Evolutionary conservation across 2,329 filamentous ascomycete species (phyloP).

Genomic region (Penicillium sp.): DNA sequence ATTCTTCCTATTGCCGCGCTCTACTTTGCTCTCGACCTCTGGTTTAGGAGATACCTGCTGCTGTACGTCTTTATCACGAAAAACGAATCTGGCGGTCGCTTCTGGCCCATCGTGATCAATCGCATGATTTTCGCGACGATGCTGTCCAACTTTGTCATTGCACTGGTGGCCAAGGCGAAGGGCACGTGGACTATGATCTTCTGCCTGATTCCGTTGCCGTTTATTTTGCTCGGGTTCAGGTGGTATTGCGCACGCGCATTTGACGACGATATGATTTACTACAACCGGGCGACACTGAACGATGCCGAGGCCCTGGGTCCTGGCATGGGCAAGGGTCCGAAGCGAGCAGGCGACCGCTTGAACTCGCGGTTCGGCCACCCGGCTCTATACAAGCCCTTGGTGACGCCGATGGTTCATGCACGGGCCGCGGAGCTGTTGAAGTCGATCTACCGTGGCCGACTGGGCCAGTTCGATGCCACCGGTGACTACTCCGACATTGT

Average conservation of each 20-base stretch:
- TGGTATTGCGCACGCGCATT: constrained; percentile 72
- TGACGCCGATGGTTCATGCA: constrained; percentile 92
- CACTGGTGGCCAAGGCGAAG: constrained; percentile 68
- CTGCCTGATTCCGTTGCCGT: constrained; percentile 67
- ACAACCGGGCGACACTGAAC: constrained; percentile 61
- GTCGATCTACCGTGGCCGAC: constrained; percentile 78
- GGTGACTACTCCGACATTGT: constrained; percentile 67
- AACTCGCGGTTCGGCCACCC: constrained; percentile 82
- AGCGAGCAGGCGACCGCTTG: constrained; percentile 58
- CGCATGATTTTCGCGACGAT: constrained; percentile 80
- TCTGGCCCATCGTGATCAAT: constrained; percentile 90
- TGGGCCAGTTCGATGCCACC: constrained; percentile 49
- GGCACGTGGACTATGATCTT: constrained; percentile 65
- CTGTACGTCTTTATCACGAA: constrained; percentile 96
- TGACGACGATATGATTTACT: constrained; percentile 77
- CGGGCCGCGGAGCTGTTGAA: constrained; percentile 82
- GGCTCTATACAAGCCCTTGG: constrained; percentile 80
- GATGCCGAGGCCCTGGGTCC: constrained; percentile 44
- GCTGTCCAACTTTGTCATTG: constrained; percentile 73
- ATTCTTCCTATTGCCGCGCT: constrained; percentile 80
- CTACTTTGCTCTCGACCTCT: constrained; percentile 83
- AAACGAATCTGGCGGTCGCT: constrained; percentile 88
- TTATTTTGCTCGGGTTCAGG: constrained; percentile 81
- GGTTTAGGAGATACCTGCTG: constrained; percentile 90
- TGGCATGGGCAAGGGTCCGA: constrained; percentile 31